Base-by-base conservation (phyloP, 805 yeast species). In the Diddensiella caesifluorescens region DNA sequence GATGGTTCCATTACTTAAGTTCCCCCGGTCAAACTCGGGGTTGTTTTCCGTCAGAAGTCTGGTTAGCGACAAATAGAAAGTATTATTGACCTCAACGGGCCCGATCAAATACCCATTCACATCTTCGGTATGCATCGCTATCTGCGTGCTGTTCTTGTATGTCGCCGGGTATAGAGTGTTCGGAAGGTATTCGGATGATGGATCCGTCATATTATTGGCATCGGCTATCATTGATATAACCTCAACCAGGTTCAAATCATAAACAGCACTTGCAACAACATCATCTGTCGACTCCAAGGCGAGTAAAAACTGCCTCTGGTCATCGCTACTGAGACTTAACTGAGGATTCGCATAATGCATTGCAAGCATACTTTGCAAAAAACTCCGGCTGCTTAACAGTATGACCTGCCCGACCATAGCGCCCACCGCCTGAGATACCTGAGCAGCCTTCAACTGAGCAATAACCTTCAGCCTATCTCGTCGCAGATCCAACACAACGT, bases 361-460 rank as follows among this genome's bases (percentile, higher is more conserved):
- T 1, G 79, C 68, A 30, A 86, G 61, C 1, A 88, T 75, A 7
- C 62, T 53, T 46, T 78, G 79, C 6, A 86, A 54, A 1, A 79
- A 60, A 41, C 77, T 81, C 48, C 79, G 70, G 1, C 76, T 66
- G 1, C 82, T 65, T 4, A 86, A 63, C 67, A 81, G 75, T 40
- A 73, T 70, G 3, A 80, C 71, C 58, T 86, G 94, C 53, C 80
- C 85, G 56, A 77, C 77, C 27, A 77, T 64, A 45, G 69, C 71
- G 44, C 75, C 74, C 42, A 83, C 63, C 32, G 76, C 74, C 60
- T 85, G 95, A 44, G 72, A 71, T 16, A 86, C 68, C 59, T 87
- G 95, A 0, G 88, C 75, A 0, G 88, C 75, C 59, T 85, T 85
- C 44, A 87, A 66, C 57, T 84, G 86, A 2, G 95, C 83, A 18